phyloP scores from a whole-genome alignment of 148 eudicot genomes.

The Cornus controversa region DNA sequence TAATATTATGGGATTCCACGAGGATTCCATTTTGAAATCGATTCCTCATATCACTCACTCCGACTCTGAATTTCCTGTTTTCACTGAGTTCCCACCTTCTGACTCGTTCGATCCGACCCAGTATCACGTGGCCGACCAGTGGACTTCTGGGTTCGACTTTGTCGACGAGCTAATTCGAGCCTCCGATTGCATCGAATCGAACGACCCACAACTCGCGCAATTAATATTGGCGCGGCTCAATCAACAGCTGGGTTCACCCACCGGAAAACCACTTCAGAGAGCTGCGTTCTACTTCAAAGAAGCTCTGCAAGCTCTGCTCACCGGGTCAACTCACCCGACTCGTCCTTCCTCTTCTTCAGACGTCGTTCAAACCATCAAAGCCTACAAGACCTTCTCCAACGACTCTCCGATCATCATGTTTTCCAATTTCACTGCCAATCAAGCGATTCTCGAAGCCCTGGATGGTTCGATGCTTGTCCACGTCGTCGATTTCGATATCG shows the following conservation, averaged over 20 bases:
- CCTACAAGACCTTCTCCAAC: slow-evolving; percentile 56
- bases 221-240: slow-evolving; percentile 70
- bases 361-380: slow-evolving; percentile 61
- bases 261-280: slow-evolving; percentile 65
- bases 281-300: slow-evolving; percentile 81
- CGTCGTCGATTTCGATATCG: slow-evolving; percentile 76
- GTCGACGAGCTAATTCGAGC: slow-evolving; percentile 62
- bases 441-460: slow-evolving; percentile 67
- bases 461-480: slow-evolving; percentile 54
- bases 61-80: slow-evolving; percentile 29
- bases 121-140: neutral
- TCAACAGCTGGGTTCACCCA: slow-evolving; percentile 53
- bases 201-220: slow-evolving; percentile 50
- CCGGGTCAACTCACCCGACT: slow-evolving; percentile 33
- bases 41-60: slow-evolving; percentile 26
- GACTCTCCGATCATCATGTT: slow-evolving; percentile 71
- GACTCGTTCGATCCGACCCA: slow-evolving; percentile 29
- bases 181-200: slow-evolving; percentile 65
- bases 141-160: slow-evolving; percentile 41
- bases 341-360: slow-evolving; percentile 38
- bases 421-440: slow-evolving; percentile 76
- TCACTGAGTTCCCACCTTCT: slow-evolving; percentile 42
- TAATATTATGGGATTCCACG: too few species aligned
- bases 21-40: too few species aligned
- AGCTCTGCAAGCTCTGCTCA: slow-evolving; percentile 54